These are phyloP conservation scores for Aspergillus quadricinctus DNA, from an alignment of 2,329 filamentous ascomycete species.

Conservation along the genomic window DNA sequence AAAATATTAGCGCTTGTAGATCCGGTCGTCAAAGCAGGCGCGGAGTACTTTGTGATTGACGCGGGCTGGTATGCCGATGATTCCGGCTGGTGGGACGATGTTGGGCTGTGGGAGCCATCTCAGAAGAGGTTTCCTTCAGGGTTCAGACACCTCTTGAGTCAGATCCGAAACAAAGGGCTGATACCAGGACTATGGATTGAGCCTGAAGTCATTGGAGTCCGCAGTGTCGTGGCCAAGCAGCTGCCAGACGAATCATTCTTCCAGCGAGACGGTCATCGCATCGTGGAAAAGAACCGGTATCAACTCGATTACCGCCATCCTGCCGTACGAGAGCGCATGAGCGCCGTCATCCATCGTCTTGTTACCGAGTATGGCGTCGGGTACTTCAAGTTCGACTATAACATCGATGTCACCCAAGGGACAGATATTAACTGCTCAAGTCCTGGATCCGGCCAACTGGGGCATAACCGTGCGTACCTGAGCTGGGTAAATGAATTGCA, in stretches of 20 bases:
- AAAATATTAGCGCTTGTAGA: slow-evolving; percentile 30
- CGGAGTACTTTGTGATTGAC: slow-evolving; percentile 37
- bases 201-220: slow-evolving; percentile 34
- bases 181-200: slow-evolving; percentile 34
- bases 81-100: slow-evolving; percentile 35
- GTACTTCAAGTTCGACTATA: slow-evolving; percentile 39
- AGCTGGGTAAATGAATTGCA: slow-evolving; percentile 26
- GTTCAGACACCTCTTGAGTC: slow-evolving; percentile 22
- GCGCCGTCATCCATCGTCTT: slow-evolving; percentile 19
- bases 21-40: slow-evolving; percentile 23
- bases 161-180: slow-evolving; percentile 22
- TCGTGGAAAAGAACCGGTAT: slow-evolving; percentile 30
- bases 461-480: slow-evolving; percentile 32
- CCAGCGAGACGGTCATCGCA: slow-evolving; percentile 25
- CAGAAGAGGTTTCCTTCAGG: slow-evolving; percentile 29
- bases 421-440: slow-evolving; percentile 23
- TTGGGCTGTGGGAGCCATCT: slow-evolving; percentile 33
- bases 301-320: slow-evolving; percentile 33
- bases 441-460: slow-evolving; percentile 23
- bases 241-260: slow-evolving; percentile 32
- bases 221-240: slow-evolving; percentile 19
- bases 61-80: slow-evolving; percentile 37
- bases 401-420: slow-evolving; percentile 33
- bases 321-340: slow-evolving; percentile 20
- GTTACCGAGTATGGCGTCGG: slow-evolving; percentile 25